Evolutionary conservation across 2,329 filamentous ascomycete species (phyloP).

Genomic region (Dothideomycetes sp.): DNA sequence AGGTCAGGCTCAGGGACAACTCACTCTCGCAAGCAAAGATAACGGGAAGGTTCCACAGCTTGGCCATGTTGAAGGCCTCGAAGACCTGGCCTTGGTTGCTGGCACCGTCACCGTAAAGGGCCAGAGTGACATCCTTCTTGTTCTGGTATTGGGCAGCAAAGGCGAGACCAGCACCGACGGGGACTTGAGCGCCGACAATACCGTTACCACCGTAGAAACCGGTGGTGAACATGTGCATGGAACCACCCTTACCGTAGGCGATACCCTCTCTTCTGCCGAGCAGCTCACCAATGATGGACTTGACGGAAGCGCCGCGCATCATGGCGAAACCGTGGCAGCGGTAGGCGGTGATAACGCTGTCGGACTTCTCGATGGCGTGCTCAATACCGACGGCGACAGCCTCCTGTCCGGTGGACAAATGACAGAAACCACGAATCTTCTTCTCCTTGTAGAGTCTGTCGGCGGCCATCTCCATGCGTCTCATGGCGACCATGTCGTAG

Average conservation of each 20-base stretch:
- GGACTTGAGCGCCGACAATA: constrained; percentile 97
- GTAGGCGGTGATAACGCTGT: constrained; percentile 96
- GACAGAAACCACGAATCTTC: constrained; percentile 99
- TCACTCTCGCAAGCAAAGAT: constrained; percentile 97
- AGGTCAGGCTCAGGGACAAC: constrained; percentile 30
- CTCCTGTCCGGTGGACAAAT: constrained; percentile 95
- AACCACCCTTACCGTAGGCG: constrained; percentile 96
- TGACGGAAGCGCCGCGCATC: constrained; percentile 87
- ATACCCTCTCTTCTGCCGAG: constrained; percentile 93
- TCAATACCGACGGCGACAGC: constrained; percentile 95
- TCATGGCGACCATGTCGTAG: constrained; percentile 88
- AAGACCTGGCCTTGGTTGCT: constrained; percentile 99
- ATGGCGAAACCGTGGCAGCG: constrained; percentile 97
- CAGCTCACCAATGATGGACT: constrained; percentile 91
- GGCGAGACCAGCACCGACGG: constrained; percentile 89
- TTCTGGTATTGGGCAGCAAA: constrained; percentile 94
- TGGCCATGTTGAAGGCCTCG: constrained; percentile 99
- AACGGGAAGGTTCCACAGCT: constrained; percentile 92
- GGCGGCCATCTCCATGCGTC: constrained; percentile 99
- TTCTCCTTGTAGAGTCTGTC: constrained; percentile 99
- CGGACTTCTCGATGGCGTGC: constrained; percentile 81
- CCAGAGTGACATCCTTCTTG: constrained; percentile 75
- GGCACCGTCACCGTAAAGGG: constrained; percentile 95
- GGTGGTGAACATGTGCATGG: constrained; percentile 99
- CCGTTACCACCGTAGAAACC: constrained; percentile 98